These are phyloP conservation scores for Parietaria judaica DNA, from an alignment of 306 rosid genomes.

Conservation along the genomic window DNA sequence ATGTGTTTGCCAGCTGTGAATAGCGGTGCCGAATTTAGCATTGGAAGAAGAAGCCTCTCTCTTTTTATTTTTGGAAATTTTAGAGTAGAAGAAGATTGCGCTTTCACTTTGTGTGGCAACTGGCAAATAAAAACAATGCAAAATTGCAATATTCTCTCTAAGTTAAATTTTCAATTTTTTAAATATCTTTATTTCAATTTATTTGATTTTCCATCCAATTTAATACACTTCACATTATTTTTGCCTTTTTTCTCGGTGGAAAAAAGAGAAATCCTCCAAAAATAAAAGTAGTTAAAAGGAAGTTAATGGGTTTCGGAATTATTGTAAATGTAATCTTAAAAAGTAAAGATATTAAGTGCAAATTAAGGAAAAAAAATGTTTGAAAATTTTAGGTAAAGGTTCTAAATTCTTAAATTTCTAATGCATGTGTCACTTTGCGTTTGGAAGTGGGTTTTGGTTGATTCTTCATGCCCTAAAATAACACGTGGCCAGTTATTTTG, in stretches of 20 bases:
- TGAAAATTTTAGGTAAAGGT: neutral
- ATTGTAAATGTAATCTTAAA: slow-evolving; percentile 9
- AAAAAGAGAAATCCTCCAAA: no score
- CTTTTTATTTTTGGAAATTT: neutral
- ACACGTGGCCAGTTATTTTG: slow-evolving; percentile 27
- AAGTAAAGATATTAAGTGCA: slow-evolving; percentile 15
- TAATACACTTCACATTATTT: no score
- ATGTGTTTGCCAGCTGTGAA: slow-evolving; percentile 4
- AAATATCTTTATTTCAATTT: no score
- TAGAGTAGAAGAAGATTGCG: neutral
- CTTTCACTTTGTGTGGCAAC: slow-evolving; percentile 15
- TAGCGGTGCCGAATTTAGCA: neutral
- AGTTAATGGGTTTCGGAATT: neutral
- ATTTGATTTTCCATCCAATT: neutral
- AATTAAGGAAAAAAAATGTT: neutral
- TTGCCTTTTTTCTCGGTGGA: no score
- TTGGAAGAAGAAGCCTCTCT: slow-evolving; percentile 4
- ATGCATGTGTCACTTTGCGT: no score
- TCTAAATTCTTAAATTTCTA: no score
- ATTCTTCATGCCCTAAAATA: slow-evolving; percentile 4
- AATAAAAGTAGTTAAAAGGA: neutral
- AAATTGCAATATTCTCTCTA: no score
- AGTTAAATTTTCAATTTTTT: no score
- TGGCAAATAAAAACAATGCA: neutral
- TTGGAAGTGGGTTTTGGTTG: neutral